These are phyloP conservation scores for Actinomortierella wolfii DNA, from an alignment of 371 early-diverging fungal species.

Conservation along the genomic window DNA sequence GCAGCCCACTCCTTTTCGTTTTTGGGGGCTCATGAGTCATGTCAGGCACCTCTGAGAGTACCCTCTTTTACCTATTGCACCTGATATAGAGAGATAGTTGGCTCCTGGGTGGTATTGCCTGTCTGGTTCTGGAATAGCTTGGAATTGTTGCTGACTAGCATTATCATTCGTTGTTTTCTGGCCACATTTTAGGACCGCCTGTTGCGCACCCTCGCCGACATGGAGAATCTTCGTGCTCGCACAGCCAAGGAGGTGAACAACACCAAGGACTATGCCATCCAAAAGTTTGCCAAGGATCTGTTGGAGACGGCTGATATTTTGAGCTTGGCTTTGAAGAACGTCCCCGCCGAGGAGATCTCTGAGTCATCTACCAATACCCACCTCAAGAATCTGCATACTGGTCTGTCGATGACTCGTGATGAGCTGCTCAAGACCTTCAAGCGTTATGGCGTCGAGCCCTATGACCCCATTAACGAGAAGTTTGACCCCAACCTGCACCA, in stretches of 20 bases:
- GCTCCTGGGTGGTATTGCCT: no score
- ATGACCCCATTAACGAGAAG: slow-evolving; percentile 78
- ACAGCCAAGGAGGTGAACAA: slow-evolving; percentile 85
- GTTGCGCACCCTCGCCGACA: slow-evolving; percentile 92
- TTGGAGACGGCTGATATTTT: slow-evolving; percentile 94
- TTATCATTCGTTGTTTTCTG: neutral
- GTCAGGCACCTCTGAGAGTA: no score
- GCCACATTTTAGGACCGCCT: slow-evolving; percentile 71
- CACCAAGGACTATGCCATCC: slow-evolving; percentile 86
- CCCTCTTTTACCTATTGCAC: no score
- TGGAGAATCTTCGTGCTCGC: slow-evolving; percentile 92
- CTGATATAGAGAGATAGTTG: no score
- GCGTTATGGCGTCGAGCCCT: slow-evolving; percentile 89
- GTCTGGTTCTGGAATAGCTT: no score
- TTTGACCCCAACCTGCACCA: slow-evolving; percentile 96
- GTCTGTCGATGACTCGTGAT: slow-evolving; percentile 88
- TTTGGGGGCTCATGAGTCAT: neutral
- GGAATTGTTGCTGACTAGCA: no score
- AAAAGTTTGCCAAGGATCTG: slow-evolving; percentile 96
- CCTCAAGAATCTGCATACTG: slow-evolving; percentile 81
- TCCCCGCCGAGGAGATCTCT: slow-evolving; percentile 65
- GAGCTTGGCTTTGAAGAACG: slow-evolving; percentile 82
- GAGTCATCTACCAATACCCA: slow-evolving; percentile 55
- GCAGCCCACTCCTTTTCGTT: neutral
- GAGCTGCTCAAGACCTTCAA: slow-evolving; percentile 88